Conservation (phyloP, 106 monocot species). For the Amphibolis antarctica region DNA sequence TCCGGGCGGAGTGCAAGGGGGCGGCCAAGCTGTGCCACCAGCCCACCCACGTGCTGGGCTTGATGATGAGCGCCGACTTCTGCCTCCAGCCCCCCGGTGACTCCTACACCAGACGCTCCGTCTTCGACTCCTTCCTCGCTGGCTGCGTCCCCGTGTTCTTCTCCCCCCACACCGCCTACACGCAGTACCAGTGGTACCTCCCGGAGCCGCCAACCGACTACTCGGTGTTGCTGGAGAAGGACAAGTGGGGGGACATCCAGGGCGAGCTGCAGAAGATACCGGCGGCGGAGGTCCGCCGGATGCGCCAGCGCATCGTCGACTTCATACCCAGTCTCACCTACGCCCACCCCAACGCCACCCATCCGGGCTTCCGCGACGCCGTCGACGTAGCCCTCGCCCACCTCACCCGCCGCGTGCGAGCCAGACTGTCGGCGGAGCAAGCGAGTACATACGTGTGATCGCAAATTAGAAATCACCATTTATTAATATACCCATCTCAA, state of each 20-base stretch:
- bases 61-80: slow-evolving; percentile 36
- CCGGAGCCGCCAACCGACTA: slow-evolving; percentile 24
- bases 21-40: slow-evolving; percentile 32
- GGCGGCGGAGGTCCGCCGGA: slow-evolving; percentile 5
- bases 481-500: too few relatives aligned
- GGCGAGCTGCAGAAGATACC: slow-evolving; percentile 35
- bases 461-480: too few relatives aligned
- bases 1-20: slow-evolving; percentile 25
- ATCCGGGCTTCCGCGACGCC: slow-evolving; percentile 42
- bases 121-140: slow-evolving; percentile 49
- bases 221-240: slow-evolving; percentile 36
- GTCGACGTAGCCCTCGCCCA: slow-evolving; percentile 47
- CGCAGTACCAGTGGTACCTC: slow-evolving; percentile 47
- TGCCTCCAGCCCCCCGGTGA: slow-evolving; percentile 66
- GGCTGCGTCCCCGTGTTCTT: slow-evolving; percentile 66
- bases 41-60: slow-evolving; percentile 24
- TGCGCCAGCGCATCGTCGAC: slow-evolving; percentile 23
- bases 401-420: slow-evolving; percentile 28
- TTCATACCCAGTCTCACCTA: slow-evolving; percentile 48
- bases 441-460: too few relatives aligned
- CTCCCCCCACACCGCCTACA: slow-evolving; percentile 51
- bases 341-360: slow-evolving; percentile 41
- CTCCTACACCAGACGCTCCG: slow-evolving; percentile 49
- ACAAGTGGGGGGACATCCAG: slow-evolving; percentile 29
- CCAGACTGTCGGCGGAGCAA: not conserved